Percentiles rank a stretch among this genome's conserved stretches.
phyloP scores from a whole-genome alignment of 257 asterid species.

The Ligustrum vulgare region DNA sequence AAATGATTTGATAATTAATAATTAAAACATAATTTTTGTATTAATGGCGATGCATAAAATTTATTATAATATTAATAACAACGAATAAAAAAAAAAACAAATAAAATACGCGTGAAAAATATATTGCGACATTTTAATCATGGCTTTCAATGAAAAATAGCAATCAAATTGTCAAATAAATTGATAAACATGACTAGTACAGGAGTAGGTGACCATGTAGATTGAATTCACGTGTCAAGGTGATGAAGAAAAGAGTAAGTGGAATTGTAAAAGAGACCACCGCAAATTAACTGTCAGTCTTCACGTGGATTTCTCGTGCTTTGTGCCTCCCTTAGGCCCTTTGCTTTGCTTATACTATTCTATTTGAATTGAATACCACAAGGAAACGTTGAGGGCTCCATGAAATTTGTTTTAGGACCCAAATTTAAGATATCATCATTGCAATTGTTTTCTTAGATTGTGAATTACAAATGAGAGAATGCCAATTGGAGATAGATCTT shows the following conservation, averaged over 20 bases:
- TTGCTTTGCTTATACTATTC: background rate
- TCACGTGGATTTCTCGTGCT: conserved; percentile 61
- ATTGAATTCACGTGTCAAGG: conserved; percentile 30
- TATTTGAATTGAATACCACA: no score
- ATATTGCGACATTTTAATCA: no score
- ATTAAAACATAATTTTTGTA: no score
- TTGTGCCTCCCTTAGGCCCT: background rate
- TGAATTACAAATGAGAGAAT: background rate
- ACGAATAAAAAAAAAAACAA: no score
- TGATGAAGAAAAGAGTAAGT: background rate
- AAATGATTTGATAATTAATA: no score
- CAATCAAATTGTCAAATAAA: conserved; percentile 28
- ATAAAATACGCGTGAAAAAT: no score
- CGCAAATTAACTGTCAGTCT: conserved; percentile 36
- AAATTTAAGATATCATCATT: background rate
- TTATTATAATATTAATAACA: no score
- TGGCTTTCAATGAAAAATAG: background rate
- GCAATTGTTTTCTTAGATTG: background rate
- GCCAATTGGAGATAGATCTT: background rate
- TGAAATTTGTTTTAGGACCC: background rate
- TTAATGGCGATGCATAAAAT: no score
- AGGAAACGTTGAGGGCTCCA: no score
- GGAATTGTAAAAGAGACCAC: conserved; percentile 32
- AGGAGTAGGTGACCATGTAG: conserved; percentile 17
- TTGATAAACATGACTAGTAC: conserved; percentile 17